phyloP scores from a whole-genome alignment of 192 early-diverging fungal species.

The Backusella psychrophila region DNA sequence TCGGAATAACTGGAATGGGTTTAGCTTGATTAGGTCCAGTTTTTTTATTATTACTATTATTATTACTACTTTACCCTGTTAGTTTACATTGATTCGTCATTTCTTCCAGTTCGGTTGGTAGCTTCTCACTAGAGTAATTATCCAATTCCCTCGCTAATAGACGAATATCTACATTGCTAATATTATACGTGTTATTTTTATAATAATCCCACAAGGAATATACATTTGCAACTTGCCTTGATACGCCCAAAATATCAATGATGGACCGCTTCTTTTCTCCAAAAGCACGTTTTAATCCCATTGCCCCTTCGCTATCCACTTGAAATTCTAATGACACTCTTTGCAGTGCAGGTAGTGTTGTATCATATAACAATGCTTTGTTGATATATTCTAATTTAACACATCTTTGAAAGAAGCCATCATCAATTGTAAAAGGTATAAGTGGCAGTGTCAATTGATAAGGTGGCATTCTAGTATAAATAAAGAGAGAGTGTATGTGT shows the following conservation, averaged over 20 bases:
- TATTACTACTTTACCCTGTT: background rate
- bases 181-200: background rate
- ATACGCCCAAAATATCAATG: background rate
- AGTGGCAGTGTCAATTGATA: background rate
- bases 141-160: background rate
- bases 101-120: background rate
- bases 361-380: background rate
- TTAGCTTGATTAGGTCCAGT: background rate
- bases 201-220: background rate
- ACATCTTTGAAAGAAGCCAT: background rate
- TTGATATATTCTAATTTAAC: constrained; percentile 11
- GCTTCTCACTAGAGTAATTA: background rate
- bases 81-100: background rate
- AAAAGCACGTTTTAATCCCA: background rate
- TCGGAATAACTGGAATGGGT: constrained; percentile 10
- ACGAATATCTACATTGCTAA: constrained; percentile 10
- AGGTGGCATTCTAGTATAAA: constrained; percentile 13
- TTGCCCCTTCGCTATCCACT: background rate
- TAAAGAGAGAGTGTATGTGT: too few relatives aligned
- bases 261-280: background rate
- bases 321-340: constrained; percentile 4
- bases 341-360: background rate
- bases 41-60: background rate
- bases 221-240: background rate
- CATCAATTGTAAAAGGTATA: background rate